phyloP scores from a whole-genome alignment of 2,329 filamentous ascomycete genomes.

The Ophiostoma populinum region DNA sequence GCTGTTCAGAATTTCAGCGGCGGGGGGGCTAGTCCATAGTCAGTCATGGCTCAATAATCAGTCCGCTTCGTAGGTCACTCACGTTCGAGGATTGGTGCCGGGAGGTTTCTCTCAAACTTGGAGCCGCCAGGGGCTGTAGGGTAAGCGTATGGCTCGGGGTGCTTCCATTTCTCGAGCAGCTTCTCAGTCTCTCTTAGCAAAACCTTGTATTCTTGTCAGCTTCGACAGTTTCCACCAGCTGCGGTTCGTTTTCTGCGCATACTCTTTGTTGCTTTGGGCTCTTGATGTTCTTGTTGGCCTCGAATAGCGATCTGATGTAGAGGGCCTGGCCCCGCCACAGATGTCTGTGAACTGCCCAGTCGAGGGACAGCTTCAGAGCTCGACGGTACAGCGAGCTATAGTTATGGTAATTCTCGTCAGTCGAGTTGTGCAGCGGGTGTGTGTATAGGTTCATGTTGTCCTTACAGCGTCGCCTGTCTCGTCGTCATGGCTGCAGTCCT shows the following conservation, averaged over 20 bases:
- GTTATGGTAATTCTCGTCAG: too few relatives aligned
- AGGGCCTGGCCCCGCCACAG: constrained; percentile 92
- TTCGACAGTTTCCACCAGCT: neutral
- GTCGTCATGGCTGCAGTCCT: constrained; percentile 21
- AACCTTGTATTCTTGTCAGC: constrained; percentile 35
- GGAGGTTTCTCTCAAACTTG: constrained; percentile 90
- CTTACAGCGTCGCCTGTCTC: constrained; percentile 34
- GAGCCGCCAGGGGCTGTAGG: constrained; percentile 91
- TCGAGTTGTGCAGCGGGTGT: neutral
- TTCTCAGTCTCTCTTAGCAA: constrained; percentile 78
- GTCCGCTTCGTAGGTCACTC: constrained; percentile 24
- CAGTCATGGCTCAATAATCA: too few relatives aligned
- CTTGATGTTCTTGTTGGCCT: constrained; percentile 72
- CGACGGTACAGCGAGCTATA: constrained; percentile 79
- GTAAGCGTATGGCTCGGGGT: constrained; percentile 80
- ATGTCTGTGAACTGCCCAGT: constrained; percentile 87
- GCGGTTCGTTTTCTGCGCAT: constrained; percentile 15
- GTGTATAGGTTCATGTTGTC: too few relatives aligned
- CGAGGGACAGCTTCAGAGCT: constrained; percentile 78
- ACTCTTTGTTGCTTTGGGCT: constrained; percentile 80
- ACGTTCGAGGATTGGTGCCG: constrained; percentile 66
- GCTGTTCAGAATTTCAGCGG: neutral
- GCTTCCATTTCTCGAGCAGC: constrained; percentile 84
- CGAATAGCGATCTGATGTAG: constrained; percentile 89
- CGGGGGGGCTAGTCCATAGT: too few relatives aligned